These are phyloP conservation scores for Pyrus pyrifolia DNA, from an alignment of 306 rosid species.

Conservation along the genomic window DNA sequence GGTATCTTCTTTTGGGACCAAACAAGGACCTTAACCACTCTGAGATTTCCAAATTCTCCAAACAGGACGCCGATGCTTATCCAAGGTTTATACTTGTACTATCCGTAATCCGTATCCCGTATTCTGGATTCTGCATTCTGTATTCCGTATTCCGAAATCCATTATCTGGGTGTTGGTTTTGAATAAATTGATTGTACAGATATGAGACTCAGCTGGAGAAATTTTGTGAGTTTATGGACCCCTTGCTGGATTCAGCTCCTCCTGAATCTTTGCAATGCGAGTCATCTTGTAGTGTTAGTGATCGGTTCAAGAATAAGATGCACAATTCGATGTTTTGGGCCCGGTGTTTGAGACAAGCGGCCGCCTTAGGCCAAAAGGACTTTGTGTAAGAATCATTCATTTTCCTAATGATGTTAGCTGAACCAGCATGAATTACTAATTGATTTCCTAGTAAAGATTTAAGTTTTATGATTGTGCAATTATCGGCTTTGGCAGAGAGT, in stretches of 20 bases:
- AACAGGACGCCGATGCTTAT: slow-evolving; percentile 69
- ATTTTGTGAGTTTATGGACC: slow-evolving; percentile 81
- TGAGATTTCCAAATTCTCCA: slow-evolving; percentile 80
- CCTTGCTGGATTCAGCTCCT: slow-evolving; percentile 71
- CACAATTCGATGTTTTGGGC: slow-evolving; percentile 85
- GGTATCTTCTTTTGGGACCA: slow-evolving; percentile 76
- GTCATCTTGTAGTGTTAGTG: slow-evolving; percentile 36
- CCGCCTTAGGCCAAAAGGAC: slow-evolving; percentile 77
- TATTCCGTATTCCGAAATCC: not conserved
- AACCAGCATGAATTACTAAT: not conserved
- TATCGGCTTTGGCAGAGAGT: slow-evolving; percentile 54
- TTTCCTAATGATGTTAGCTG: not conserved
- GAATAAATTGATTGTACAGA: slow-evolving; percentile 25
- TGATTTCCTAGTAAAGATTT: not conserved
- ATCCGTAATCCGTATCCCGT: not conserved
- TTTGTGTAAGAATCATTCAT: slow-evolving; percentile 55
- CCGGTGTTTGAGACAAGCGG: slow-evolving; percentile 45
- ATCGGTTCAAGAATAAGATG: slow-evolving; percentile 56
- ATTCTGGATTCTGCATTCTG: not conserved
- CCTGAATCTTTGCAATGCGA: slow-evolving; percentile 58
- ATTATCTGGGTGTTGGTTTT: not conserved
- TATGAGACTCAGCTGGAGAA: slow-evolving; percentile 78
- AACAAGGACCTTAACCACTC: slow-evolving; percentile 58
- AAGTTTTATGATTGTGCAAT: not conserved
- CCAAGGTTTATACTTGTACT: slow-evolving; percentile 38